phyloP scores from a whole-genome alignment of 108 stramenopile species.

The Fragilaria crotonensis region DNA sequence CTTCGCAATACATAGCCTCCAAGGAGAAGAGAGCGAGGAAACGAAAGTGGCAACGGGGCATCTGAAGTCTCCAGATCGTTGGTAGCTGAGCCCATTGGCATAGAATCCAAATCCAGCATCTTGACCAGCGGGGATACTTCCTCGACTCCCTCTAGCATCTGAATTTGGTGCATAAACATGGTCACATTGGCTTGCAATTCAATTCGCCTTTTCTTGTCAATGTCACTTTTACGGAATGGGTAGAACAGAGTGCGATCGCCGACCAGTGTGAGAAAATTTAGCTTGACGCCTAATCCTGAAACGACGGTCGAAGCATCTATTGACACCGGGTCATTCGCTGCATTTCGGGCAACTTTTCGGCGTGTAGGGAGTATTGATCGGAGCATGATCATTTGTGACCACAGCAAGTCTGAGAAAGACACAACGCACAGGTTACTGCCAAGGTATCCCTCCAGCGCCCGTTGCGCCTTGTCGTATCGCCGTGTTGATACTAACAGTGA shows the following conservation, averaged over 20 bases:
- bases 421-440: background rate
- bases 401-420: background rate
- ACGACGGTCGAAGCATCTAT: background rate
- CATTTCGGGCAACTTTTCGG: too few species aligned
- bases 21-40: background rate
- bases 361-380: background rate
- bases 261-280: background rate
- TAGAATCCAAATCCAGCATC: background rate
- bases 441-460: background rate
- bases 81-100: background rate
- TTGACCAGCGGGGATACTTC: too few species aligned
- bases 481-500: background rate
- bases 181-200: background rate
- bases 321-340: background rate
- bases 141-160: background rate
- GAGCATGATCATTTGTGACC: background rate
- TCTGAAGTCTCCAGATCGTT: background rate
- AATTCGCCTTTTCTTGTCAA: background rate
- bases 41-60: background rate
- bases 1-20: background rate
- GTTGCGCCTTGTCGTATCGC: background rate
- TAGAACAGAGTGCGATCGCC: background rate
- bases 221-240: background rate
- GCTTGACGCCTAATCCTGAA: background rate
- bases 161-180: background rate